Percentiles rank a stretch among this genome's conserved stretches.
Conservation (phyloP, 108 stramenopile genomes). For the Conticribra guillardii region DNA sequence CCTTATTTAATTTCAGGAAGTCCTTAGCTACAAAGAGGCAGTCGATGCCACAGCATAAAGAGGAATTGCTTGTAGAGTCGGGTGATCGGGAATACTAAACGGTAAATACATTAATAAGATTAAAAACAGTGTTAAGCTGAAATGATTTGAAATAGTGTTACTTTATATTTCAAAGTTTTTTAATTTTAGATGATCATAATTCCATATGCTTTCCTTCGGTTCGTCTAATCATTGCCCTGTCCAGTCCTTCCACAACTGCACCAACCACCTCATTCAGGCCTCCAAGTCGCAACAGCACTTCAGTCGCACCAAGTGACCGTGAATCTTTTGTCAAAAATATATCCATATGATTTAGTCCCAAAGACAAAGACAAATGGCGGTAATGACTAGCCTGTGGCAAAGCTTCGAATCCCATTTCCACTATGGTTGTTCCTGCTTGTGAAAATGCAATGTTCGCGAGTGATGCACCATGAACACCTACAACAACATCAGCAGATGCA, state of each 20-base stretch:
- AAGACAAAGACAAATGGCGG: constrained; percentile 11
- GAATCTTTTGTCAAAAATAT: constrained; percentile 17
- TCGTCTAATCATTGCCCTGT: neutral
- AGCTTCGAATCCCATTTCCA: constrained; percentile 17
- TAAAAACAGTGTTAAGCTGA: too few species aligned
- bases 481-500: constrained; percentile 20
- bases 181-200: too few species aligned
- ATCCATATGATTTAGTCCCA: constrained; percentile 24
- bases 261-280: constrained; percentile 15
- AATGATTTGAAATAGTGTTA: too few species aligned
- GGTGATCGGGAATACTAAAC: too few species aligned
- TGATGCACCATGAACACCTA: constrained; percentile 30
- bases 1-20: too few species aligned
- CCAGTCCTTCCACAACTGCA: constrained; percentile 17
- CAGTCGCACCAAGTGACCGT: constrained; percentile 28
- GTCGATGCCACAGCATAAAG: too few species aligned
- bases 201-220: neutral
- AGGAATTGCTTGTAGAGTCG: too few species aligned
- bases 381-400: constrained; percentile 32
- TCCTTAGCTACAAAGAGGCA: too few species aligned
- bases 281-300: constrained; percentile 16
- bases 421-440: constrained; percentile 11
- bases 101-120: too few species aligned
- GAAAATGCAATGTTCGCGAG: constrained; percentile 35
- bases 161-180: too few species aligned